A percentile compares a stretch with the other conserved stretches of the same genome.
Conservation (phyloP, 2,329 filamentous ascomycete species). For the Talaromyces sp. region DNA sequence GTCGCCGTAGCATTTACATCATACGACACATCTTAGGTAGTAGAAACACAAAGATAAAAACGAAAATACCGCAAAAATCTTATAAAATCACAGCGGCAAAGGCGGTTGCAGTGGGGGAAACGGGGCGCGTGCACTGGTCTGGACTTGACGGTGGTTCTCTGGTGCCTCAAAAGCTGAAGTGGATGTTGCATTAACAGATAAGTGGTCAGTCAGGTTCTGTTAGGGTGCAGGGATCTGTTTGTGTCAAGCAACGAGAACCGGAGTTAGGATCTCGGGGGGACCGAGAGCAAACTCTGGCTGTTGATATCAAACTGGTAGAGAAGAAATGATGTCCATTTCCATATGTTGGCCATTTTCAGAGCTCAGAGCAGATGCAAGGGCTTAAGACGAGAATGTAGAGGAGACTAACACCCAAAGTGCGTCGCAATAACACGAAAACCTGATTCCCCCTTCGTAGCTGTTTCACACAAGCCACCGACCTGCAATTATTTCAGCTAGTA, state of each 20-base stretch:
- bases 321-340: neutral
- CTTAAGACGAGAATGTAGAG: neutral
- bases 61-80: neutral
- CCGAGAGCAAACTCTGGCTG: neutral
- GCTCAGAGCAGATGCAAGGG: neutral
- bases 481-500: neutral
- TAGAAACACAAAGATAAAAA: neutral
- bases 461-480: neutral
- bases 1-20: neutral
- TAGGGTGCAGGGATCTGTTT: neutral
- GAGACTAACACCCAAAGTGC: neutral
- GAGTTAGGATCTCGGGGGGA: neutral
- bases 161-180: neutral
- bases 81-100: neutral
- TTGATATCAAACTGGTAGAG: neutral
- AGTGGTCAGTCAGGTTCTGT: neutral
- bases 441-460: neutral
- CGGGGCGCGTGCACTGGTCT: neutral
- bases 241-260: neutral
- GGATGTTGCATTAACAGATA: neutral
- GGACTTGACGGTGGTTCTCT: neutral
- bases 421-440: neutral
- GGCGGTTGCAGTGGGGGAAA: neutral
- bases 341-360: neutral
- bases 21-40: neutral